A percentile compares a stretch with the other conserved stretches of the same genome.
phyloP scores from a whole-genome alignment of 768 basidiomycete genomes.

The Gymnopilus junonius region DNA sequence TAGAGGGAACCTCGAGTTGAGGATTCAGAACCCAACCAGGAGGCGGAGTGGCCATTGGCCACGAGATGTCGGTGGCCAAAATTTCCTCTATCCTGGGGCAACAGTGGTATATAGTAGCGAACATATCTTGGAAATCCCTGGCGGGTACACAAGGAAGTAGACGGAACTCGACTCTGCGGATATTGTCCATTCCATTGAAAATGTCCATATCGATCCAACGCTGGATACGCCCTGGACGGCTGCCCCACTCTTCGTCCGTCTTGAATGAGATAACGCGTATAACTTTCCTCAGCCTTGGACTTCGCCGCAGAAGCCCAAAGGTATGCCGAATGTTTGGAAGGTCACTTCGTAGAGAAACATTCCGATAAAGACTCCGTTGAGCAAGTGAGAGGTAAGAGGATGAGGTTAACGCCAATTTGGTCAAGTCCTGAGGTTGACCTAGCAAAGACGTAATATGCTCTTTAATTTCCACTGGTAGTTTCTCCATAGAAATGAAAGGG shows the following conservation, averaged over 20 bases:
- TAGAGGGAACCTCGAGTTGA: not conserved
- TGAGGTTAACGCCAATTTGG: not conserved
- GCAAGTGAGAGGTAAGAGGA: not conserved
- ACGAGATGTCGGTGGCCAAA: not conserved
- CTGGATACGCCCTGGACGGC: not conserved
- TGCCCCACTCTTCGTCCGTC: not conserved
- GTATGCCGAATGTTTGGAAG: not conserved
- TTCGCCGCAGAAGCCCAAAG: not conserved
- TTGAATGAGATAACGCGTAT: not conserved
- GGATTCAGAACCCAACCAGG: not conserved
- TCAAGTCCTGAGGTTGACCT: not conserved
- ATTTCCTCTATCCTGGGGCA: slow-evolving; percentile 6
- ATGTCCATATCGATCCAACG: slow-evolving; percentile 6
- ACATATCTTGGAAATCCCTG: slow-evolving; percentile 1
- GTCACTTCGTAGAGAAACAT: not conserved
- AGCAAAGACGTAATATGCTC: not conserved
- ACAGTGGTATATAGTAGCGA: slow-evolving; percentile 2
- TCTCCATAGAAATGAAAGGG: not conserved
- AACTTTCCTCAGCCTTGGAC: not conserved
- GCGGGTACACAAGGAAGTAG: slow-evolving; percentile 2
- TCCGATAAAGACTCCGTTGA: not conserved
- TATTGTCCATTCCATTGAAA: not conserved
- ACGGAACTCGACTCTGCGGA: not conserved
- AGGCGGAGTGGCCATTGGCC: not conserved
- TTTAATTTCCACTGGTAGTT: not conserved